These are phyloP conservation scores for Cenchrus americanus DNA, from an alignment of 176 grass and related monocot genomes.

Conservation along the genomic window DNA sequence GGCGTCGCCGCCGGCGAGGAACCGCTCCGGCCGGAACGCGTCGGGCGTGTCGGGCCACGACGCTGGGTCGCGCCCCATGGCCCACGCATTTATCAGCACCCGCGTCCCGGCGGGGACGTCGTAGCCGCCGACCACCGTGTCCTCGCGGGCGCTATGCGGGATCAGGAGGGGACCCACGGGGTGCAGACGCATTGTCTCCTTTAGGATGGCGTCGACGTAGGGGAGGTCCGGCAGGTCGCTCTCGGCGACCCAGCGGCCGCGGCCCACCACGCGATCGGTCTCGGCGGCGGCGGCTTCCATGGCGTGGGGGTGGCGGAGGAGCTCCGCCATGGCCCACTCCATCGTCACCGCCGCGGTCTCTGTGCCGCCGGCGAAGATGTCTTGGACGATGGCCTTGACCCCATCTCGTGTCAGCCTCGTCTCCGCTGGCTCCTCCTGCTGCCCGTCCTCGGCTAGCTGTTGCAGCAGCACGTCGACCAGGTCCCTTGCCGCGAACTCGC, in stretches of 20 bases:
- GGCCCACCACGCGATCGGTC: constrained; percentile 51
- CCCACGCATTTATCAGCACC: constrained; percentile 51
- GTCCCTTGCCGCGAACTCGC: constrained; percentile 15
- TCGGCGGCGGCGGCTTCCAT: constrained; percentile 44
- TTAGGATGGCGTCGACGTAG: background rate
- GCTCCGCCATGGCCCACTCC: constrained; percentile 69
- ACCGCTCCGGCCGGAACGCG: constrained; percentile 56
- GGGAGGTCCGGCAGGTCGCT: background rate
- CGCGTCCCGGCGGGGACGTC: constrained; percentile 36
- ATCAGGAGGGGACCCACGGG: constrained; percentile 49
- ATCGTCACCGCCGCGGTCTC: constrained; percentile 53
- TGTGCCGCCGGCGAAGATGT: constrained; percentile 53
- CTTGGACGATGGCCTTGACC: constrained; percentile 53
- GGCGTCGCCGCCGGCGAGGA: constrained; percentile 23
- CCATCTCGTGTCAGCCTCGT: constrained; percentile 52
- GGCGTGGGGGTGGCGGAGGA: constrained; percentile 38
- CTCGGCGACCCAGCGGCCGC: constrained; percentile 40
- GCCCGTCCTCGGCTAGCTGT: constrained; percentile 22
- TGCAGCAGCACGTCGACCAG: constrained; percentile 59
- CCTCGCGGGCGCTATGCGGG: constrained; percentile 42
- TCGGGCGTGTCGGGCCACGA: constrained; percentile 53
- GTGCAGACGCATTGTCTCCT: constrained; percentile 45
- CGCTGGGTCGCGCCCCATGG: constrained; percentile 55
- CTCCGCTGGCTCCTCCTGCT: constrained; percentile 13
- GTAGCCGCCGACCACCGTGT: constrained; percentile 42